Percentiles rank a stretch among this genome's conserved stretches.
Conservation (phyloP, 164 flowering plant genomes). For the Aristolochia contorta region DNA sequence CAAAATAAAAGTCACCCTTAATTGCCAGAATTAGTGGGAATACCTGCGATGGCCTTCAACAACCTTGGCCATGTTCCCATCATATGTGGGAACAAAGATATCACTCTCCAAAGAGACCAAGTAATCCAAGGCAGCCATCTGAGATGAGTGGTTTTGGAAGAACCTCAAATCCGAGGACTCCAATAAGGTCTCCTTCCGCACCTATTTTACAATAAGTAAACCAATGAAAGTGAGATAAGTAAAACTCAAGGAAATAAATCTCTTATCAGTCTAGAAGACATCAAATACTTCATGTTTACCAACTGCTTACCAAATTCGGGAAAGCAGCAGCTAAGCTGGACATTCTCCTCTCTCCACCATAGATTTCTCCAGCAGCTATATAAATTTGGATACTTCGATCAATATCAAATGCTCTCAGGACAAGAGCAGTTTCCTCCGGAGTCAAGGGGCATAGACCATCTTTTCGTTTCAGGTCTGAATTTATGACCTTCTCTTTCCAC, state of each 20-base stretch:
- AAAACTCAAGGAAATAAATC: background rate
- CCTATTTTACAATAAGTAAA: slow-evolving; percentile 30
- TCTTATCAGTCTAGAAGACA: background rate
- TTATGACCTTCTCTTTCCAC: slow-evolving; percentile 90
- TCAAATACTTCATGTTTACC: background rate
- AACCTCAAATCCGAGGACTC: slow-evolving; percentile 65
- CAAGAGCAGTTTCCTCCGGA: slow-evolving; percentile 81
- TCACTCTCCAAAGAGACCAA: slow-evolving; percentile 90
- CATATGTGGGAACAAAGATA: slow-evolving; percentile 91
- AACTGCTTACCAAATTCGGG: slow-evolving; percentile 69
- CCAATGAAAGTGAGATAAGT: background rate
- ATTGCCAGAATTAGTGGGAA: background rate
- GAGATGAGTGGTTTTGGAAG: slow-evolving; percentile 91
- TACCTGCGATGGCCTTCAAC: slow-evolving; percentile 99
- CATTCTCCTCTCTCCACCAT: slow-evolving; percentile 75
- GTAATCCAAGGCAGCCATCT: slow-evolving; percentile 96
- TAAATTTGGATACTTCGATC: slow-evolving; percentile 54
- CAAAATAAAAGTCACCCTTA: background rate
- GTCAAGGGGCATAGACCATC: slow-evolving; percentile 86
- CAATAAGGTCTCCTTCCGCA: slow-evolving; percentile 81
- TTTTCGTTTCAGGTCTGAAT: slow-evolving; percentile 68
- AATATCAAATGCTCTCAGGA: slow-evolving; percentile 58
- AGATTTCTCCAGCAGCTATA: slow-evolving; percentile 85
- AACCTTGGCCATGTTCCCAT: slow-evolving; percentile 97
- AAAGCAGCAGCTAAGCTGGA: slow-evolving; percentile 44